Conservation (phyloP, 306 rosid species). For the Lathyrus tuberosus region DNA sequence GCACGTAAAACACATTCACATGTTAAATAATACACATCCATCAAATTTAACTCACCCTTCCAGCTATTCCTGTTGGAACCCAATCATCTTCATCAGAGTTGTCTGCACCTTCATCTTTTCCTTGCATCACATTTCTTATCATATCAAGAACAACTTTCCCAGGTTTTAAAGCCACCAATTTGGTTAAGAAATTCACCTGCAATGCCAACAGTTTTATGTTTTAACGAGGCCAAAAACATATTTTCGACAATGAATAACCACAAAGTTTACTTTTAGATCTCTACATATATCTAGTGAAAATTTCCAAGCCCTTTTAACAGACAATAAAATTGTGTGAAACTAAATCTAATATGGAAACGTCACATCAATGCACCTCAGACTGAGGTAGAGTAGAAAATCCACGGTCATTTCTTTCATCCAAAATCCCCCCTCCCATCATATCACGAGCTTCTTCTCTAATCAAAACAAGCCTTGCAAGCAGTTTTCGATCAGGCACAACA, state of each 20-base stretch:
- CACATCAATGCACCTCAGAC: constrained; percentile 67
- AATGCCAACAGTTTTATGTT: constrained; percentile 27
- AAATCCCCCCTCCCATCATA: constrained; percentile 97
- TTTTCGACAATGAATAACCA: constrained; percentile 11
- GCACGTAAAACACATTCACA: background rate
- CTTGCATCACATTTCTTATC: constrained; percentile 92
- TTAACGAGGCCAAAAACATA: constrained; percentile 31
- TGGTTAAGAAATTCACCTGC: constrained; percentile 93
- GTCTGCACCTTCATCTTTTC: constrained; percentile 92
- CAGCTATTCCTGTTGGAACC: constrained; percentile 59
- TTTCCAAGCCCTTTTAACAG: constrained; percentile 21
- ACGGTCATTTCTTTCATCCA: constrained; percentile 90
- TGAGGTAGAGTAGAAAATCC: constrained; percentile 88
- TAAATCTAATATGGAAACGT: constrained; percentile 29
- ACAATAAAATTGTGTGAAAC: constrained; percentile 17
- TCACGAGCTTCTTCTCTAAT: constrained; percentile 96
- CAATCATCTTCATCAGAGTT: constrained; percentile 44
- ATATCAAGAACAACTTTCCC: constrained; percentile 77
- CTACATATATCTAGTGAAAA: background rate
- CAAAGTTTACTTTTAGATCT: background rate
- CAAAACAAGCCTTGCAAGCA: constrained; percentile 96
- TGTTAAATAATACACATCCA: constrained; percentile 32
- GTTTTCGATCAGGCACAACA: constrained; percentile 80
- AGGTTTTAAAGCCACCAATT: constrained; percentile 88
- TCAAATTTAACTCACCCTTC: constrained; percentile 69